phyloP scores from a whole-genome alignment of 2,329 filamentous ascomycete species.

The Penicillium sp. region DNA sequence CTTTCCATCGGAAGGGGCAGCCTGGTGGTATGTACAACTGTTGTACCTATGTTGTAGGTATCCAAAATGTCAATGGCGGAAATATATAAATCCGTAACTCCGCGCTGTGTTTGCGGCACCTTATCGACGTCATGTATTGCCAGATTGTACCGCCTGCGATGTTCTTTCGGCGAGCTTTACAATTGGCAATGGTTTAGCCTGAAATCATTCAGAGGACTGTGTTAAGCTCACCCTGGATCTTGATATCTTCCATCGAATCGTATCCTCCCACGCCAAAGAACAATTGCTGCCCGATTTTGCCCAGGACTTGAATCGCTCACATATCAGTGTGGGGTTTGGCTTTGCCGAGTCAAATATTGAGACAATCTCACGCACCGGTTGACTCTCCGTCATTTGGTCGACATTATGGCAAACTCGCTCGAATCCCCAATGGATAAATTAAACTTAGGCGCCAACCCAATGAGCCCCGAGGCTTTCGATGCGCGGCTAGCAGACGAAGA shows the following conservation, averaged over 20 bases:
- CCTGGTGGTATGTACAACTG: too few relatives aligned
- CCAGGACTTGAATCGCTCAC: background rate
- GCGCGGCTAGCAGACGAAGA: conserved; percentile 32
- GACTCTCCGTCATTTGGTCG: background rate
- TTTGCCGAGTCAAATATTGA: conserved; percentile 10
- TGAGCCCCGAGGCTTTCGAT: conserved; percentile 30
- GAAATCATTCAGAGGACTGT: background rate
- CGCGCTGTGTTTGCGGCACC: background rate
- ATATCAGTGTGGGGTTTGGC: conserved; percentile 14
- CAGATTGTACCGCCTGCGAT: conserved; percentile 20
- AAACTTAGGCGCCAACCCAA: conserved; percentile 24
- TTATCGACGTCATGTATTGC: conserved; percentile 31
- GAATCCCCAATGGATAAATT: conserved; percentile 30
- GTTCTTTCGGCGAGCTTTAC: background rate
- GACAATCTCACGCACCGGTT: background rate
- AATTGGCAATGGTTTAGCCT: background rate
- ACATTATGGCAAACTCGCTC: conserved; percentile 29
- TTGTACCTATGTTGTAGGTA: too few relatives aligned
- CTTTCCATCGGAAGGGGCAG: too few relatives aligned
- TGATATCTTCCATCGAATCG: background rate
- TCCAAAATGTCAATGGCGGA: too few relatives aligned
- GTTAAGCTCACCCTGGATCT: background rate
- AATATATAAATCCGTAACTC: background rate
- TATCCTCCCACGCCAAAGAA: background rate
- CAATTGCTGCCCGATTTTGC: background rate